Evolutionary conservation across 129 eudicot species (phyloP).

Genomic region (Helichrysum umbraculigerum): DNA sequence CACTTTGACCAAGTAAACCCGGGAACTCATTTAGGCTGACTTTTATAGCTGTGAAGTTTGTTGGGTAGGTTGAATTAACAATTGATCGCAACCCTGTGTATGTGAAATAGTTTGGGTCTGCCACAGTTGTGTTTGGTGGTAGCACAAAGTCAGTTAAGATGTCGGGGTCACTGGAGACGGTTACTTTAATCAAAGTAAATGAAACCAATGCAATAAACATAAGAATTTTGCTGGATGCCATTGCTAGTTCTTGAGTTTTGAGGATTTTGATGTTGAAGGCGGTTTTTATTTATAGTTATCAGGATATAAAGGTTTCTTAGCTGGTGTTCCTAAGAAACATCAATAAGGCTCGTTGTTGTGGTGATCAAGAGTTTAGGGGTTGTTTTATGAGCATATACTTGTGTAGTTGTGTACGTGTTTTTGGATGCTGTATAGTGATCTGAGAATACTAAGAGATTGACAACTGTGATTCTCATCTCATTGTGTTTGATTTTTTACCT

Average conservation of each 20-base stretch:
- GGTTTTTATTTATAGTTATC: slow-evolving; percentile 18
- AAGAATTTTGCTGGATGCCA: slow-evolving; percentile 1
- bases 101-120: slow-evolving; percentile 30
- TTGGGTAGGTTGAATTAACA: slow-evolving; percentile 13
- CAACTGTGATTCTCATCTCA: background rate
- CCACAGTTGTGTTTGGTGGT: slow-evolving; percentile 18
- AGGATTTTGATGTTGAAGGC: slow-evolving; percentile 1
- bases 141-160: slow-evolving; percentile 32
- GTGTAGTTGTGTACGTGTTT: background rate
- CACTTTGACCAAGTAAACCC: slow-evolving; percentile 34
- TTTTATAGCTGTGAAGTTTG: slow-evolving; percentile 26
- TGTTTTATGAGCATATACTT: slow-evolving; percentile 17
- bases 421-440: slow-evolving; percentile 2
- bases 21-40: slow-evolving; percentile 34
- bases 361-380: background rate
- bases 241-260: slow-evolving; percentile 1
- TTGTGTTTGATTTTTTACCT: background rate
- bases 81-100: slow-evolving; percentile 32
- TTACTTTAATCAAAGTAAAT: slow-evolving; percentile 11
- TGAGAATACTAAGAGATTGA: background rate
- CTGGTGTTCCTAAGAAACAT: slow-evolving; percentile 10
- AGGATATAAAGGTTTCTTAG: background rate
- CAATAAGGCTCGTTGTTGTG: background rate
- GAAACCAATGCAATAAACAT: slow-evolving; percentile 14
- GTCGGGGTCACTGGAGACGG: slow-evolving; percentile 26